A percentile compares a stretch with the other conserved stretches of the same genome.
phyloP scores from a whole-genome alignment of 2,329 filamentous ascomycete species.

The Myotisia sp. region DNA sequence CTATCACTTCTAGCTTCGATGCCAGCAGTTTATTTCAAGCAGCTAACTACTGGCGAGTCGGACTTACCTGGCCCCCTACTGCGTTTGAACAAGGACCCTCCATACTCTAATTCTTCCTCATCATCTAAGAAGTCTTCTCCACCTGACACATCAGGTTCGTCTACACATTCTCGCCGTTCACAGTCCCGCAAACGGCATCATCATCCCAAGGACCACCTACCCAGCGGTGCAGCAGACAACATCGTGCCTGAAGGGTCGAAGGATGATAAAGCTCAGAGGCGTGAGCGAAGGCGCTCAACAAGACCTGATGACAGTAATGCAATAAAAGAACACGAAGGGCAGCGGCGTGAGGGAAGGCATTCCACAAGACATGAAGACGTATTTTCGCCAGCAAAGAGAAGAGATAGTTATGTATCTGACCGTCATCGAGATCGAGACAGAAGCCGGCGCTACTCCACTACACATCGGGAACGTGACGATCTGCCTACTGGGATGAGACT shows the following conservation, averaged over 20 bases:
- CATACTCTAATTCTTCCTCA: slow-evolving; percentile 2
- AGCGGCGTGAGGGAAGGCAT: no score
- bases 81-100: slow-evolving; percentile 23
- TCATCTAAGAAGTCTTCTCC: slow-evolving; percentile 11
- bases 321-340: slow-evolving; percentile 1
- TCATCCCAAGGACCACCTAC: no score
- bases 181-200: slow-evolving; percentile 2
- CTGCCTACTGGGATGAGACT: slow-evolving; percentile 2
- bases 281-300: slow-evolving; percentile 1
- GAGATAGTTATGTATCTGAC: slow-evolving; percentile 1
- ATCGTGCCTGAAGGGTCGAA: background rate
- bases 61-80: slow-evolving; percentile 28
- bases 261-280: background rate
- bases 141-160: slow-evolving; percentile 19
- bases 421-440: no score
- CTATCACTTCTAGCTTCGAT: slow-evolving; percentile 13
- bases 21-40: slow-evolving; percentile 16
- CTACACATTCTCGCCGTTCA: slow-evolving; percentile 16
- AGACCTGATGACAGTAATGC: background rate
- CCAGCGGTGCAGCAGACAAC: slow-evolving; percentile 1
- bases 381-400: background rate
- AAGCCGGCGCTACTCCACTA: slow-evolving; percentile 1
- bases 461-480: slow-evolving; percentile 1
- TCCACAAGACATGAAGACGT: no score
- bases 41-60: slow-evolving; percentile 27